Conservation (phyloP, 176 grass and related monocot species). For the Musa schizocarpa region DNA sequence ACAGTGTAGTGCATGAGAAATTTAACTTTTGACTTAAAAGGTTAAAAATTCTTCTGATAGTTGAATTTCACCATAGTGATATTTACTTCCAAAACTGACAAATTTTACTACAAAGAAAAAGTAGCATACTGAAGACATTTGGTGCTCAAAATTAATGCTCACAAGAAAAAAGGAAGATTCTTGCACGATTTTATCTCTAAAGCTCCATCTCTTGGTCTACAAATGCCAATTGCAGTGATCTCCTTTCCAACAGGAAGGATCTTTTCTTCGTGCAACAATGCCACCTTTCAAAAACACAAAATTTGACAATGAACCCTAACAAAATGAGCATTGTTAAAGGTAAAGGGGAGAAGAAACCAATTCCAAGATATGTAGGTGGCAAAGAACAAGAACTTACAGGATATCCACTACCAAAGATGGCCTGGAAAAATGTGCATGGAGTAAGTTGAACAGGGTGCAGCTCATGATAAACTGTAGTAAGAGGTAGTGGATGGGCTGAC, state of each 20-base stretch:
- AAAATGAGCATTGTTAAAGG: not conserved
- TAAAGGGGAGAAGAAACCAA: not conserved
- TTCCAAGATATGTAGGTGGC: not conserved
- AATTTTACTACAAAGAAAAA: not conserved
- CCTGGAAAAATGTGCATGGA: slow-evolving; percentile 83
- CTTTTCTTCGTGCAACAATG: slow-evolving; percentile 92
- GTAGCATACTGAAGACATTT: not conserved
- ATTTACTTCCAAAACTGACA: slow-evolving; percentile 1
- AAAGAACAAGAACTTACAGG: slow-evolving; percentile 45
- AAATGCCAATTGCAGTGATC: slow-evolving; percentile 77
- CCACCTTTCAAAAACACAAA: slow-evolving; percentile 41
- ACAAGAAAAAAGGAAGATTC: slow-evolving; percentile 90
- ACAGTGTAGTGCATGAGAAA: not conserved
- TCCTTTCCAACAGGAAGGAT: slow-evolving; percentile 89
- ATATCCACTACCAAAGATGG: slow-evolving; percentile 76
- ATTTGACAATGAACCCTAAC: slow-evolving; percentile 10
- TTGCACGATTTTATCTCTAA: slow-evolving; percentile 55
- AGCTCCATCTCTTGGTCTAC: slow-evolving; percentile 28
- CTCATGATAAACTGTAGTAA: slow-evolving; percentile 78
- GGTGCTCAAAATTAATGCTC: slow-evolving; percentile 22
- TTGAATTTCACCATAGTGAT: too few species aligned
- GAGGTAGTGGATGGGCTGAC: slow-evolving; percentile 55
- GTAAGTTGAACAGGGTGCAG: slow-evolving; percentile 61
- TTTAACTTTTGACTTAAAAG: too few species aligned
- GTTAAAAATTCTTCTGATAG: too few species aligned